These are phyloP conservation scores for Anthoceros angustus DNA, from an alignment of 225 moss, liverwort and hornwort species.

Conservation along the genomic window DNA sequence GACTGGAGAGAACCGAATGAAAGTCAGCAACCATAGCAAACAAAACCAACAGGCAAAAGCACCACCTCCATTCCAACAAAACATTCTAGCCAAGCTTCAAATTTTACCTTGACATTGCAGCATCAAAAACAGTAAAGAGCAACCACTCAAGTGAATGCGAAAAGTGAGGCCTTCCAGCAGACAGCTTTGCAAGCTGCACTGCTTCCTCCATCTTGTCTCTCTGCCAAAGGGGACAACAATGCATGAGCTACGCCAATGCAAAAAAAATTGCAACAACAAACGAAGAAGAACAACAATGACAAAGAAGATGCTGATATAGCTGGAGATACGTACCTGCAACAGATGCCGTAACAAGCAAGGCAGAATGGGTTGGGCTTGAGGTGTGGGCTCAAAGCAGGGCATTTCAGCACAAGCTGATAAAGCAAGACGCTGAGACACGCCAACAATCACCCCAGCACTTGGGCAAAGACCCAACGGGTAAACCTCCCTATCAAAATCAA, in stretches of 20 bases:
- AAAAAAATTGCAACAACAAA: not conserved
- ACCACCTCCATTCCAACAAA: not conserved
- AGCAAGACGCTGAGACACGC: constrained; percentile 83
- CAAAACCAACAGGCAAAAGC: not conserved
- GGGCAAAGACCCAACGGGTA: constrained; percentile 92
- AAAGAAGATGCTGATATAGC: not conserved
- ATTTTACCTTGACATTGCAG: constrained; percentile 76
- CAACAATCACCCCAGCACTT: constrained; percentile 81
- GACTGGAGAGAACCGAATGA: constrained; percentile 35
- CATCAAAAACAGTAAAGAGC: constrained; percentile 89
- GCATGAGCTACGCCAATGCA: not conserved
- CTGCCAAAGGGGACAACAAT: constrained; percentile 17
- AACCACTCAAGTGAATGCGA: constrained; percentile 97
- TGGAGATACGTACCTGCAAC: constrained; percentile 47
- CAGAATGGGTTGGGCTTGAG: constrained; percentile 94
- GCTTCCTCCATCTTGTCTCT: constrained; percentile 84
- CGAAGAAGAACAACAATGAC: not conserved
- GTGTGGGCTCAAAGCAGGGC: constrained; percentile 99
- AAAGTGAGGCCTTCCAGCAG: constrained; percentile 81
- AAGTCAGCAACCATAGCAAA: not conserved
- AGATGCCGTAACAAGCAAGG: constrained; percentile 89
- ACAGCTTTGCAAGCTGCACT: constrained; percentile 70
- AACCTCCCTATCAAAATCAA: constrained; percentile 96
- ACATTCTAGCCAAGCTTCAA: constrained; percentile 3
- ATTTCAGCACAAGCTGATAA: constrained; percentile 64